Percentiles rank a stretch among this genome's conserved stretches.
These are phyloP conservation scores for Raddia distichophylla DNA, from an alignment of 176 grass and related monocot species.

Conservation along the genomic window DNA sequence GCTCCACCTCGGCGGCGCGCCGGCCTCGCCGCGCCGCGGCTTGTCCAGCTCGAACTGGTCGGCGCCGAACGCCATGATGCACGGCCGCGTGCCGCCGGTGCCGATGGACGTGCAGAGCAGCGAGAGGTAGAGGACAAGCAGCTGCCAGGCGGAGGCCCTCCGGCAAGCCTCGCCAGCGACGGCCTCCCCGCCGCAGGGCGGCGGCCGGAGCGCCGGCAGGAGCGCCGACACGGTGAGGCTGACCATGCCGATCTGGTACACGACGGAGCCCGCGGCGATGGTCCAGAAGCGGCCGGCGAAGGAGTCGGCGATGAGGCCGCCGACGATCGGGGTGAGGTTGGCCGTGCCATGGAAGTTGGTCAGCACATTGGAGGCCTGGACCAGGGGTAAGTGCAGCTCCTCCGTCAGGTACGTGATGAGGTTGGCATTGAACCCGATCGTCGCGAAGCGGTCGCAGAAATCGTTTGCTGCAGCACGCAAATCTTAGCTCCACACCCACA, in stretches of 20 bases:
- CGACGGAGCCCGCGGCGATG: constrained; percentile 42
- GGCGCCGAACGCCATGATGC: constrained; percentile 68
- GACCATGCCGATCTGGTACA: constrained; percentile 75
- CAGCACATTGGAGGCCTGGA: constrained; percentile 65
- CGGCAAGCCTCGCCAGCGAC: constrained; percentile 26
- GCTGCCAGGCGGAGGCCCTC: constrained; percentile 37
- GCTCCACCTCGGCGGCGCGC: constrained; percentile 32
- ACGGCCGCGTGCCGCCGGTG: constrained; percentile 63
- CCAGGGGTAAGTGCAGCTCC: constrained; percentile 60
- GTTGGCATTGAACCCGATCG: constrained; percentile 60
- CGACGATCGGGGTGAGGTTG: constrained; percentile 67
- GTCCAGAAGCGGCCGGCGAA: constrained; percentile 80
- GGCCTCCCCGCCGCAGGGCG: constrained; percentile 12
- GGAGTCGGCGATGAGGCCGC: constrained; percentile 70
- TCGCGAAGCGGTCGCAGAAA: constrained; percentile 54
- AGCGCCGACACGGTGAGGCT: constrained; percentile 55
- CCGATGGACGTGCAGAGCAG: constrained; percentile 64
- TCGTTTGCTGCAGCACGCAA: constrained; percentile 48
- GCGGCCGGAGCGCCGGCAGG: constrained; percentile 47
- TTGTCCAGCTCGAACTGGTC: constrained; percentile 55
- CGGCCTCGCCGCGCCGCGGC: not conserved
- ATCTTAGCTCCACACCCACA: not conserved
- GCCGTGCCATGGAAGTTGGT: constrained; percentile 60
- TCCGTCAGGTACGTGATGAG: constrained; percentile 67
- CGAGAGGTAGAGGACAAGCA: constrained; percentile 51